phyloP scores from a whole-genome alignment of 495 filamentous ascomycete species.

The Podospora sp. region DNA sequence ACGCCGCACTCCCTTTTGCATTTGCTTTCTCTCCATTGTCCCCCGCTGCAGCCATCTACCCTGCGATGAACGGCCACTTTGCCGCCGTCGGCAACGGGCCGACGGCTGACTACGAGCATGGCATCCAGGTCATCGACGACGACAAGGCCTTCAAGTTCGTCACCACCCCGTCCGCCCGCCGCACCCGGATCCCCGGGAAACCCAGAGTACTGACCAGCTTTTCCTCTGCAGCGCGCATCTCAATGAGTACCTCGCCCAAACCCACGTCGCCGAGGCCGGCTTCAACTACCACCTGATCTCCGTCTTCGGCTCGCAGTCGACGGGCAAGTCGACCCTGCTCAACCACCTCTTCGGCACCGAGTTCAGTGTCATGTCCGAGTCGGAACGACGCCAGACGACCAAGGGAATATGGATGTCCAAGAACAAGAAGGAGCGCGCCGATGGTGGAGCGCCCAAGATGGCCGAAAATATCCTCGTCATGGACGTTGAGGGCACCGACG shows the following conservation, averaged over 20 bases:
- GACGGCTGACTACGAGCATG: slow-evolving; percentile 77
- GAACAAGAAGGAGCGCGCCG: slow-evolving; percentile 66
- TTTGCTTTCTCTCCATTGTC: slow-evolving; percentile 2
- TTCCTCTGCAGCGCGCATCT: slow-evolving; percentile 65
- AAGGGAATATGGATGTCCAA: slow-evolving; percentile 99
- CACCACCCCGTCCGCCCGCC: slow-evolving; percentile 10
- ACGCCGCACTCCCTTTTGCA: not conserved
- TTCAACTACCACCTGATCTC: slow-evolving; percentile 99
- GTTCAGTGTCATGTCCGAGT: slow-evolving; percentile 95
- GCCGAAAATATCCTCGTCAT: slow-evolving; percentile 98
- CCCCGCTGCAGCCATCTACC: slow-evolving; percentile 5
- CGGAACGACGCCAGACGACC: slow-evolving; percentile 88
- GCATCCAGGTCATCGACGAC: slow-evolving; percentile 94
- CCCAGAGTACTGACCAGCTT: slow-evolving; percentile 13
- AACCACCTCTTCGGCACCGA: slow-evolving; percentile 95
- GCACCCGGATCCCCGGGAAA: not conserved
- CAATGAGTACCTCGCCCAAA: slow-evolving; percentile 75
- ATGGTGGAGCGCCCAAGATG: slow-evolving; percentile 59
- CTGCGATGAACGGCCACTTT: slow-evolving; percentile 83
- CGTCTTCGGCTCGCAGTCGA: slow-evolving; percentile 98
- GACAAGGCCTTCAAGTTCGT: slow-evolving; percentile 94
- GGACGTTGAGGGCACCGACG: slow-evolving; percentile 98
- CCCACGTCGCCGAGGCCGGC: slow-evolving; percentile 79
- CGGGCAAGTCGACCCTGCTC: slow-evolving; percentile 94
- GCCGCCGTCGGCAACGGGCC: slow-evolving; percentile 71